Percentiles rank a stretch among this genome's conserved stretches.
Conservation (phyloP, 305 asterid genomes). For the Fraxinus floribunda region DNA sequence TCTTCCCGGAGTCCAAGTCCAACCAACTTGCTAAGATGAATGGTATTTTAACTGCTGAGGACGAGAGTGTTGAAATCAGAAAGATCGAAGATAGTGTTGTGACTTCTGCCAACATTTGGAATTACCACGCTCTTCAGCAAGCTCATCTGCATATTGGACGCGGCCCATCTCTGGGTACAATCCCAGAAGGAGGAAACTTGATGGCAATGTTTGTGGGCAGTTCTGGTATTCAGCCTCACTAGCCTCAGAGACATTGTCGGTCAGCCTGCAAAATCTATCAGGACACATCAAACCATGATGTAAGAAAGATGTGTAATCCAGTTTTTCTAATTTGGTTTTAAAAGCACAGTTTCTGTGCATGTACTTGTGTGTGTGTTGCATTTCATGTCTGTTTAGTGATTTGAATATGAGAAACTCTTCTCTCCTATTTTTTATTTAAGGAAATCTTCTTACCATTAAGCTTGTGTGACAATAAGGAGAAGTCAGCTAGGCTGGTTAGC, state of each 20-base stretch:
- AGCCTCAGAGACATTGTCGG: slow-evolving; percentile 31
- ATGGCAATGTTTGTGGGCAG: slow-evolving; percentile 51
- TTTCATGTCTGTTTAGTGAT: slow-evolving; percentile 22
- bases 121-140: slow-evolving; percentile 28
- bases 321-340: slow-evolving; percentile 16
- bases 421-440: neutral
- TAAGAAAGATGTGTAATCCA: slow-evolving; percentile 35
- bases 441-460: neutral
- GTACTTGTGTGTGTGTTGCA: slow-evolving; percentile 21
- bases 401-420: slow-evolving; percentile 19
- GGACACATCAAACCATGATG: slow-evolving; percentile 54
- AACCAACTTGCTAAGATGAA: slow-evolving; percentile 34
- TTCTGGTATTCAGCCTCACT: slow-evolving; percentile 9
- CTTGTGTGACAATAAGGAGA: slow-evolving; percentile 46
- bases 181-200: slow-evolving; percentile 85
- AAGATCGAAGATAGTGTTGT: slow-evolving; percentile 27
- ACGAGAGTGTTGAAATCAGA: slow-evolving; percentile 33
- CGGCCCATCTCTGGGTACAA: slow-evolving; percentile 30
- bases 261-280: slow-evolving; percentile 40
- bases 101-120: slow-evolving; percentile 37
- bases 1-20: slow-evolving; percentile 40
- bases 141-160: slow-evolving; percentile 30
- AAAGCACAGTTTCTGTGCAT: slow-evolving; percentile 16
- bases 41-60: slow-evolving; percentile 31
- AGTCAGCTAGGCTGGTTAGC: slow-evolving; percentile 26